Conservation (phyloP, 2,329 filamentous ascomycete genomes). For the Cordyceps farinosa region DNA sequence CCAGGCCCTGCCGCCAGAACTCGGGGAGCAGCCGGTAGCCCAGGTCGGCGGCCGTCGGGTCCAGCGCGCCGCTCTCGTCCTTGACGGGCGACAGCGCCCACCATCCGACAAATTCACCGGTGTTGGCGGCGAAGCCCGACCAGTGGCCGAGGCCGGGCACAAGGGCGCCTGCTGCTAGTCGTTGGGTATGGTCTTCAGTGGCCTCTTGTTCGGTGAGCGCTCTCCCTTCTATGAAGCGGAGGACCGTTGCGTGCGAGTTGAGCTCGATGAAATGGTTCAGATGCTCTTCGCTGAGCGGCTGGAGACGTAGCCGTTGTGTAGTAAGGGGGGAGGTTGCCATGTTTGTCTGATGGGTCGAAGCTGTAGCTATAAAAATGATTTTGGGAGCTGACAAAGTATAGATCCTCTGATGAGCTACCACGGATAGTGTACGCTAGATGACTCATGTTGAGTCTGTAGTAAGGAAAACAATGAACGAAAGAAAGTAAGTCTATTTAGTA, state of each 20-base stretch:
- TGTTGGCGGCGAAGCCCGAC: neutral
- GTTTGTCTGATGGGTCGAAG: too few species aligned
- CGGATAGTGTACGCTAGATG: too few species aligned
- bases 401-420: too few species aligned
- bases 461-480: too few species aligned
- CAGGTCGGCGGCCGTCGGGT: constrained; percentile 22
- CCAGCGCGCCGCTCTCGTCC: constrained; percentile 13
- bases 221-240: neutral
- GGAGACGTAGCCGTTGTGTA: neutral
- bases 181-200: neutral
- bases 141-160: constrained; percentile 3
- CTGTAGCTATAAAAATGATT: too few species aligned
- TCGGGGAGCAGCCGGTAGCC: constrained; percentile 28
- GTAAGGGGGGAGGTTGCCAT: neutral
- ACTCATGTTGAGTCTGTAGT: too few species aligned
- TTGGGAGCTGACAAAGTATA: too few species aligned
- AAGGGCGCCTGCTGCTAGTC: neutral
- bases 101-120: constrained; percentile 31
- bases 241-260: neutral
- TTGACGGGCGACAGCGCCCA: constrained; percentile 27
- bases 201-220: neutral
- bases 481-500: too few species aligned
- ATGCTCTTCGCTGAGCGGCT: neutral
- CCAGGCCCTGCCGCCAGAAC: constrained; percentile 30
- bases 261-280: neutral